These are phyloP conservation scores for Colletotrichum orchidophilum DNA, from an alignment of 2,329 filamentous ascomycete species.

Conservation along the genomic window DNA sequence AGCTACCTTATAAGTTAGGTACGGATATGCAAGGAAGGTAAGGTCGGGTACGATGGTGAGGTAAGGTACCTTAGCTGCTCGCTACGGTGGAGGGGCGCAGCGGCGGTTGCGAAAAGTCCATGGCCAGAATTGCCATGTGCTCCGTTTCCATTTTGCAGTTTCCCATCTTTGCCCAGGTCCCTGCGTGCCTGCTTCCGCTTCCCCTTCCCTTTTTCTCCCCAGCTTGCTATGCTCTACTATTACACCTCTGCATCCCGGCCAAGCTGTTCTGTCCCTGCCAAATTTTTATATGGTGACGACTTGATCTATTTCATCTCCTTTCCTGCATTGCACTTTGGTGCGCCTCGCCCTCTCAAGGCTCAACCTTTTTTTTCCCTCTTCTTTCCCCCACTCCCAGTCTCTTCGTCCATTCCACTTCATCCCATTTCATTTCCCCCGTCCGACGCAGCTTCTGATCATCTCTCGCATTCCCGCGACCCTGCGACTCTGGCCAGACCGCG, in stretches of 20 bases:
- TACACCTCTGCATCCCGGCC: too few relatives aligned
- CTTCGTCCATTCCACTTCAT: neutral
- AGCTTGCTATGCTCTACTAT: too few relatives aligned
- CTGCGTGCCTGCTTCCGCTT: neutral
- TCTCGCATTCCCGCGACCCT: neutral
- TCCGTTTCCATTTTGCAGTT: conserved; percentile 32
- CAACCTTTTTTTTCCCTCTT: neutral
- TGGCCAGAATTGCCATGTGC: conserved; percentile 32
- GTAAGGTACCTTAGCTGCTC: too few relatives aligned
- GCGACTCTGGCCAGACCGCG: neutral
- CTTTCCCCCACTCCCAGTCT: neutral
- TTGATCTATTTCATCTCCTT: neutral
- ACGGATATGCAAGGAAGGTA: neutral
- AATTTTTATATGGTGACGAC: neutral
- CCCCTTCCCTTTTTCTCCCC: neutral
- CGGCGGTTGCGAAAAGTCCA: conserved; percentile 4
- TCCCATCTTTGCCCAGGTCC: conserved; percentile 21
- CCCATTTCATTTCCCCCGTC: neutral
- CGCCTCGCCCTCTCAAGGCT: neutral
- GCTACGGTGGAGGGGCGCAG: neutral
- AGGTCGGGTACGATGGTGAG: neutral
- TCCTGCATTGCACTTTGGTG: neutral
- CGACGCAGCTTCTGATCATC: neutral
- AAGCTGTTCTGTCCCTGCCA: neutral
- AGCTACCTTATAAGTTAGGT: too few relatives aligned